phyloP scores from a whole-genome alignment of 768 basidiomycete genomes.

The Macrolepiota albuminosa region DNA sequence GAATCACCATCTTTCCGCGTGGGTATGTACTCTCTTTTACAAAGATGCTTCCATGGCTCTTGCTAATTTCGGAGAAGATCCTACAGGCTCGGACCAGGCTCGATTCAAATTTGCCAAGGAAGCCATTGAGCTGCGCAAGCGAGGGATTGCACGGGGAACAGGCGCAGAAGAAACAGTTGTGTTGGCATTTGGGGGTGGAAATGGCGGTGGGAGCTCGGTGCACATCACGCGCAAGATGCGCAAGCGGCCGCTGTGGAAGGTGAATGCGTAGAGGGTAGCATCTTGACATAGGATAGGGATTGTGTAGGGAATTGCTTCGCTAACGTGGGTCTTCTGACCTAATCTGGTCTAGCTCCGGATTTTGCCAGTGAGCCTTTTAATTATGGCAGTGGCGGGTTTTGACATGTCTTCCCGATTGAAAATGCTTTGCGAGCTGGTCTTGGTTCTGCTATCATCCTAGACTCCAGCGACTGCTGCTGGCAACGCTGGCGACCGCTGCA shows the following conservation, averaged over 20 bases:
- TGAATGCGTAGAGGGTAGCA: slow-evolving; percentile 56
- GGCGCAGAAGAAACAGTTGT: slow-evolving; percentile 90
- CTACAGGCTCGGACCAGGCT: slow-evolving; percentile 72
- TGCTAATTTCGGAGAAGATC: slow-evolving; percentile 19
- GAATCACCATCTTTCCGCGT: slow-evolving; percentile 79
- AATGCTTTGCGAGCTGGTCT: slow-evolving; percentile 6
- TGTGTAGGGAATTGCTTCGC: slow-evolving; percentile 14
- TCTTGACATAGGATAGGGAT: slow-evolving; percentile 5
- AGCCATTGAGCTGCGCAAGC: slow-evolving; percentile 78
- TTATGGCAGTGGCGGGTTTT: slow-evolving; percentile 31
- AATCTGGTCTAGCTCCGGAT: slow-evolving; percentile 25
- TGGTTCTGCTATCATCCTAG: slow-evolving; percentile 6
- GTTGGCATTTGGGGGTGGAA: slow-evolving; percentile 76
- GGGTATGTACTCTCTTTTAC: slow-evolving; percentile 38
- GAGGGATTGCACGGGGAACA: slow-evolving; percentile 63
- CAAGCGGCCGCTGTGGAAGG: slow-evolving; percentile 77
- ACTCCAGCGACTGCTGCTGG: slow-evolving; percentile 3
- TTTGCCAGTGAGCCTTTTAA: slow-evolving; percentile 33
- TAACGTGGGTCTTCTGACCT: slow-evolving; percentile 24
- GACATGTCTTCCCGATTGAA: slow-evolving; percentile 28
- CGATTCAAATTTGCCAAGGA: slow-evolving; percentile 93
- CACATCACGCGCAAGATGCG: slow-evolving; percentile 86
- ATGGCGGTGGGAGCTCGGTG: slow-evolving; percentile 67
- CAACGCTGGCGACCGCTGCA: neutral
- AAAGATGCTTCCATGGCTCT: slow-evolving; percentile 1